phyloP scores from a whole-genome alignment of 2,329 filamentous ascomycete species.

The Rachicladosporium sp. region DNA sequence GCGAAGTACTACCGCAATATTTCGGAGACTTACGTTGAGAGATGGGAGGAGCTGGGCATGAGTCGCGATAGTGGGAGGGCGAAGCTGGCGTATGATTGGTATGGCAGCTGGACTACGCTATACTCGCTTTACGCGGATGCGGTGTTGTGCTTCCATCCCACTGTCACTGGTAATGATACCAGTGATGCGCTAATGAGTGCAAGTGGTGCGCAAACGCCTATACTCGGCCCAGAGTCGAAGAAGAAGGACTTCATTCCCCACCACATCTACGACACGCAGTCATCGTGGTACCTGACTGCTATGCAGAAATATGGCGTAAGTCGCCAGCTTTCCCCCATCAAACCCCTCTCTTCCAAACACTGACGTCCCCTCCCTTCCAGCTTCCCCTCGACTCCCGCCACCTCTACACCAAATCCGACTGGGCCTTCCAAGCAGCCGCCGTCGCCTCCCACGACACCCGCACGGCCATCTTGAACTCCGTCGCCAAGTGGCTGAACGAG shows the following conservation, averaged over 20 bases:
- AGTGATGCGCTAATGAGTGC: neutral
- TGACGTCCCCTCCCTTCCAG: neutral
- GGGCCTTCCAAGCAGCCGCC: constrained; percentile 80
- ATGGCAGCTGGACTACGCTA: constrained; percentile 70
- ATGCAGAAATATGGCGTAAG: constrained; percentile 59
- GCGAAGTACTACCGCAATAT: constrained; percentile 48
- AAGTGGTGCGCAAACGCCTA: constrained; percentile 2
- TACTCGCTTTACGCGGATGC: constrained; percentile 78
- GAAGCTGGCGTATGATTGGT: constrained; percentile 68
- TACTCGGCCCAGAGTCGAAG: constrained; percentile 1
- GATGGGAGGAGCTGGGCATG: constrained; percentile 61
- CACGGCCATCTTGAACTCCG: constrained; percentile 57
- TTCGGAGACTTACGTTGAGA: constrained; percentile 53
- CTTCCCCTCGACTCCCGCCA: constrained; percentile 72
- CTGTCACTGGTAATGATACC: constrained; percentile 13
- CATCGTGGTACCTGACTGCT: constrained; percentile 66
- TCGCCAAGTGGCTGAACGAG: constrained; percentile 75
- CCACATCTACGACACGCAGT: constrained; percentile 66
- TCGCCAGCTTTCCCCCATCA: neutral
- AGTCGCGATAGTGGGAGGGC: constrained; percentile 58
- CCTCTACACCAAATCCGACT: constrained; percentile 78
- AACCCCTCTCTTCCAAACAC: neutral
- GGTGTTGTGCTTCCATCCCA: constrained; percentile 64
- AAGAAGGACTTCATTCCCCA: constrained; percentile 51
- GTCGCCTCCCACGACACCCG: constrained; percentile 58